Percentiles rank a stretch among this genome's conserved stretches.
phyloP scores from a whole-genome alignment of 306 rosid genomes.

The Gillenia trifoliata region DNA sequence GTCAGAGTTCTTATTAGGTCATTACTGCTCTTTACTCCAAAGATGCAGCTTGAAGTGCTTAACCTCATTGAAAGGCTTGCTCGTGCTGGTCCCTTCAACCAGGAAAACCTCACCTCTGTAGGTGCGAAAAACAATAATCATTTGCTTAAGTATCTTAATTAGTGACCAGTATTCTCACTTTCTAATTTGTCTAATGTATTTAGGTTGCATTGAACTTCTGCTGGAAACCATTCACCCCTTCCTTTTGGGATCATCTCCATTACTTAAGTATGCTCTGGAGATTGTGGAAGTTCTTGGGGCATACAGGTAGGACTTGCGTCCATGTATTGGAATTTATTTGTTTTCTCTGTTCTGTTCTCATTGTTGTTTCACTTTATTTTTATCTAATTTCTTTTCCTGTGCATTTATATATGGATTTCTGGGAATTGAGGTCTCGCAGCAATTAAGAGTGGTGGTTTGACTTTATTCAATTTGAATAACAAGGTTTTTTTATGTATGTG shows the following conservation, averaged over 20 bases:
- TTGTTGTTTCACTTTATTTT: not conserved
- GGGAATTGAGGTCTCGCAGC: not conserved
- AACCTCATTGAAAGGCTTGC: conserved; percentile 74
- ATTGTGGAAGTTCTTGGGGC: conserved; percentile 94
- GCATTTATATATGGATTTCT: conserved; percentile 19
- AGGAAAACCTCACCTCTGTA: conserved; percentile 83
- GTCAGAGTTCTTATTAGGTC: conserved; percentile 76
- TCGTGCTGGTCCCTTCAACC: conserved; percentile 78
- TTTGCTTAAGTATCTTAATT: conserved; percentile 14
- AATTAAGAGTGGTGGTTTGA: not conserved
- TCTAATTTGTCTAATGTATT: conserved; percentile 11
- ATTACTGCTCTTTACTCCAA: conserved; percentile 78
- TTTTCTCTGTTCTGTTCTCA: conserved; percentile 13
- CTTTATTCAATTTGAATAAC: conserved; percentile 10
- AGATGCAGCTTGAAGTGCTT: conserved; percentile 79
- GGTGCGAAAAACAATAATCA: conserved; percentile 49
- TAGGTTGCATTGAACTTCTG: conserved; percentile 94
- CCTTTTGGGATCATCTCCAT: conserved; percentile 77
- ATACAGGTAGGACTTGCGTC: conserved; percentile 58
- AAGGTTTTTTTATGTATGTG: not conserved
- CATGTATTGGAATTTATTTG: conserved; percentile 12
- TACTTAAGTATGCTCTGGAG: conserved; percentile 76
- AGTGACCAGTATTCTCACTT: conserved; percentile 12
- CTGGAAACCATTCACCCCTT: conserved; percentile 89
- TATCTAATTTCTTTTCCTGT: not conserved